Base-by-base conservation (phyloP, 129 eudicot species). In the Arctium lappa region DNA sequence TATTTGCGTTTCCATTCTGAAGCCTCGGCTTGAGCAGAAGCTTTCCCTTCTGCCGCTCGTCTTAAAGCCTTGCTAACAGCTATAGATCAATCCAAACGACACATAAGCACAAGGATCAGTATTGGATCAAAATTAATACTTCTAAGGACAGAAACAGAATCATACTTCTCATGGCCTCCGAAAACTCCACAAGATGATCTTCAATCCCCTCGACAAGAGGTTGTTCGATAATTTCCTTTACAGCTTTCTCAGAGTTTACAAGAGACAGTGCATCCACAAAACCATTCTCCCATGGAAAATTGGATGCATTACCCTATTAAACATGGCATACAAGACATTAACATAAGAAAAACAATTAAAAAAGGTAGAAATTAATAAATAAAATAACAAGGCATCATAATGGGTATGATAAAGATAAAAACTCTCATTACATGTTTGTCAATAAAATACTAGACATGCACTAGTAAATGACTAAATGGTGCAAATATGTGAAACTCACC, bases 1-100 rank as follows among this genome's bases (percentile, higher is more conserved):
- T 89, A 96, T 86, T 93, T 96, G 22, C 98, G 98, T 88, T 96
- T 93, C 99, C 99, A 96, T 79, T 96, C 99, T 80, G 91, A 87
- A 15, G 99, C 99, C 84, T 96, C 99, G 63, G 97, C 94, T 85
- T 88, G 95, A 56, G 98, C 98, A 72, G 98, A 88, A 72, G 99
- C 99, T 89, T 96, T 96, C 31, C 97, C 99, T 85, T 96, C 99
- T 62, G 97, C 90, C 40, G 85, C 98, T 75, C 85, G 88, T 78
- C 95, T 86, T 75, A 96, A 82, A 72, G 91, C 95, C 91, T 93
- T 96, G 77, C 95, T 89, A 80, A 96, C 97, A 85, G 99, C 99
- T 96, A 60, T 69, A 85, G 50, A 78, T 46, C 22, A 74, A 76
- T 6, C 42, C 71, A 77, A 71, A 69, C 29, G 78, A 48, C 40